phyloP scores from a whole-genome alignment of 768 basidiomycete genomes.

The Mycena amicta region DNA sequence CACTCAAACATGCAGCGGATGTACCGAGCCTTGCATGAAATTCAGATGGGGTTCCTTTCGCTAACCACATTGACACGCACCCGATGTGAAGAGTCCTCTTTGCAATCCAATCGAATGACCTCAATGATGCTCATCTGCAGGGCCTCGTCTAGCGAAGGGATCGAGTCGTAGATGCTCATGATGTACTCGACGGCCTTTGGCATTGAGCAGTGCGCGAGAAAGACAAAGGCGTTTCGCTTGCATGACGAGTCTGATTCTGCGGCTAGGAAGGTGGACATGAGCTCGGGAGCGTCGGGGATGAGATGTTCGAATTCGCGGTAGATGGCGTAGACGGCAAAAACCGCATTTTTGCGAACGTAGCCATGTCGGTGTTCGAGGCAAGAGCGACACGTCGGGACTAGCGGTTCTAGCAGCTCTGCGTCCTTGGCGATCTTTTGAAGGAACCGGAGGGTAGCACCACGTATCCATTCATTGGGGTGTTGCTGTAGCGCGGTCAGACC shows the following conservation, averaged over 20 bases:
- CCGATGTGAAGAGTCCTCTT: constrained; percentile 78
- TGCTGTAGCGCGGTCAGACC: constrained; percentile 53
- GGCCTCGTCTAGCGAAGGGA: constrained; percentile 82
- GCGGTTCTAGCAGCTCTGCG: constrained; percentile 90
- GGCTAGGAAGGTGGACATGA: constrained; percentile 93
- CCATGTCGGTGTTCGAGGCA: constrained; percentile 98
- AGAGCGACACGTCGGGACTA: constrained; percentile 89
- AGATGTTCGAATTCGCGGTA: constrained; percentile 93
- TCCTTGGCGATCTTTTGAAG: constrained; percentile 95
- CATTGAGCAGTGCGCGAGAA: constrained; percentile 85
- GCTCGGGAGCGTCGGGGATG: constrained; percentile 94
- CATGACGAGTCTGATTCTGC: constrained; percentile 96
- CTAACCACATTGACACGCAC: constrained; percentile 46
- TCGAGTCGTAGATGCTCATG: constrained; percentile 79
- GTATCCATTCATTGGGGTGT: constrained; percentile 99
- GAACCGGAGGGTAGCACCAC: constrained; percentile 95
- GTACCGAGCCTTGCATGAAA: constrained; percentile 70
- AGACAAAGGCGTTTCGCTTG: constrained; percentile 96
- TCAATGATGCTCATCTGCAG: constrained; percentile 97
- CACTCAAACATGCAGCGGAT: constrained; percentile 93
- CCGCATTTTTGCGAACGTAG: constrained; percentile 97
- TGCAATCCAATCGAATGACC: constrained; percentile 87
- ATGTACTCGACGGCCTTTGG: constrained; percentile 92
- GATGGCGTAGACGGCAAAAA: constrained; percentile 94
- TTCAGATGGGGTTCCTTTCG: constrained; percentile 10